Conservation (phyloP, 805 yeast species). For the Peterozyma toletana region DNA sequence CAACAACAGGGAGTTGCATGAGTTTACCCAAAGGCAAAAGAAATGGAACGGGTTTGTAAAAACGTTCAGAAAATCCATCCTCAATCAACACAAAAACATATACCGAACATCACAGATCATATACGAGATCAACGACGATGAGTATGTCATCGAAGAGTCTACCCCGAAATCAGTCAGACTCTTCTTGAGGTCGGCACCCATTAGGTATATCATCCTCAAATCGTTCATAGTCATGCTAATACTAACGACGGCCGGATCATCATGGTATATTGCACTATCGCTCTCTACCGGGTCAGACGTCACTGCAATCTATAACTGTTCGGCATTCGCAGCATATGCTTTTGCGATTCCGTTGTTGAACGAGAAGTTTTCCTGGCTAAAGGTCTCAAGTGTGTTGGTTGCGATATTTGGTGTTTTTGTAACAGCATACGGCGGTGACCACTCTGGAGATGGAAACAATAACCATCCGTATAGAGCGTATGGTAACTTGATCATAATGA, state of each 20-base stretch:
- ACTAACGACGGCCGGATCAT: conserved; percentile 66
- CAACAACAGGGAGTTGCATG: conserved; percentile 7
- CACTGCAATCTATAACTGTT: conserved; percentile 86
- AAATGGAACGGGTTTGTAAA: conserved; percentile 23
- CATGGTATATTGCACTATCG: conserved; percentile 84
- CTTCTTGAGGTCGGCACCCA: conserved; percentile 36
- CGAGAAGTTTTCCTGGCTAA: conserved; percentile 58
- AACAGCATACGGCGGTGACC: conserved; percentile 62
- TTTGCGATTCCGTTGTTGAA: conserved; percentile 71
- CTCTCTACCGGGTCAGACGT: conserved; percentile 78
- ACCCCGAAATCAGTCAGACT: conserved; percentile 20
- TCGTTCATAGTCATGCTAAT: conserved; percentile 43
- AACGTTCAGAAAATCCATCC: conserved; percentile 28
- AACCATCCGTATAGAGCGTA: conserved; percentile 50
- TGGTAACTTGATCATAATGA: conserved; percentile 65
- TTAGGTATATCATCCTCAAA: conserved; percentile 37
- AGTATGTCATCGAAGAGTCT: conserved; percentile 25
- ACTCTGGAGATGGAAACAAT: conserved; percentile 11
- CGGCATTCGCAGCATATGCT: conserved; percentile 82
- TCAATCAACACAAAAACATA: conserved; percentile 34
- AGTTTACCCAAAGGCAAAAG: conserved; percentile 3
- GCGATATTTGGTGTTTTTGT: conserved; percentile 72
- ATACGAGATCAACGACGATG: conserved; percentile 16
- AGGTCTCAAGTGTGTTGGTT: conserved; percentile 58
- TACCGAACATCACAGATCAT: conserved; percentile 28